Evolutionary conservation across 2,329 filamentous ascomycete genomes (phyloP), one percentile per base, ranked within the genome.

Genomic region (Canariomyces notabilis): DNA sequence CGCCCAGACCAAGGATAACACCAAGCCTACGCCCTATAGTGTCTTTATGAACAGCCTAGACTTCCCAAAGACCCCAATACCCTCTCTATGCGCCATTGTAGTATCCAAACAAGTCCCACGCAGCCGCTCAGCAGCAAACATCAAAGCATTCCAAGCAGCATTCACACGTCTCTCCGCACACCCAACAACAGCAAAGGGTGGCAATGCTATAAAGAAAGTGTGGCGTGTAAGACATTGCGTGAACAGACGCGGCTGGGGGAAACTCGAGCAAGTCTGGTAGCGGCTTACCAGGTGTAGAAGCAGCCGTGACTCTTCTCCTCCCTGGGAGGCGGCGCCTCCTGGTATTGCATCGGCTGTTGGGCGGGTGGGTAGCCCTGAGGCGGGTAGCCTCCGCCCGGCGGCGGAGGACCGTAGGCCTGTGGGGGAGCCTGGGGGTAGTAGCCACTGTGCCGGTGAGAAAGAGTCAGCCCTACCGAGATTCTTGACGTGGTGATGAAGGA

Each of bases 131-230:
- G 47, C 44, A 68, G 58, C 67, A 69, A 57, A 65, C 68, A 46
- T 64, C 63, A 20, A 68, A 47, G 51, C 66, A 69, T 37, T 70
- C 68, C 22, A 69, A 54, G 51, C 67, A 71, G 57, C 68, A 71
- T 49, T 69, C 67, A 59, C 67, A 70, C 3, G 67, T 64, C 54
- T 71, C 67, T 3, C 67, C 68, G 50, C 68, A 71, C 39, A 71
- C 58, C 66, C 67, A 71, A 50, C 68, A 71, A 58, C 68, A 71
- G 60, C 68, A 71, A 48, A 71, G 53, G 18, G 68, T 63, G 40
- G 68, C 68, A 20, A 71, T 48, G 53, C 67, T 69, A 36, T n/a
- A n/a, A n/a, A 19, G 37, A 31, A 5, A 29, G 7, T 6, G 14
- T 32, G 34, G 34, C 9, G 26, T 34, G 37, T 29, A 9, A 12